These are phyloP conservation scores for Arthrobotrys musiformis DNA, from an alignment of 2,329 filamentous ascomycete species.

Conservation along the genomic window DNA sequence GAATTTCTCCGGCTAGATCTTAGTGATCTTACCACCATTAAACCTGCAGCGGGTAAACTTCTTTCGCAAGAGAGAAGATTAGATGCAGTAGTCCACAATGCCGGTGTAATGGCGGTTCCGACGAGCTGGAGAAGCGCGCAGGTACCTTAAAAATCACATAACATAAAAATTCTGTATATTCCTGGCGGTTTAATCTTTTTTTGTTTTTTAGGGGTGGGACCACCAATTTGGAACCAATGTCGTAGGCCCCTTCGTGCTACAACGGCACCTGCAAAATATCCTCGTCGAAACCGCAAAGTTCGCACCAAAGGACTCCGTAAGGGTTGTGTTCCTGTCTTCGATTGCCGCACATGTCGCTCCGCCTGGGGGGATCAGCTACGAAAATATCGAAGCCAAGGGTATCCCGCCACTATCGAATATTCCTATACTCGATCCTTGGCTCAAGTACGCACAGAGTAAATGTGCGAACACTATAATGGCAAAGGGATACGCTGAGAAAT, in stretches of 20 bases:
- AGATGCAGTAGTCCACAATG: conserved; percentile 66
- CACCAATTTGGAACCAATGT: conserved; percentile 58
- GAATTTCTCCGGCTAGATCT: conserved; percentile 66
- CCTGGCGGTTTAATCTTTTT: not conserved
- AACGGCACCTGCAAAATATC: conserved; percentile 56
- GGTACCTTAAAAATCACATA: conserved; percentile 17
- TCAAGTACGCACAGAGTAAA: conserved; percentile 62
- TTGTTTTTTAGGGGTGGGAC: conserved; percentile 38
- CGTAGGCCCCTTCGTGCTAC: conserved; percentile 56
- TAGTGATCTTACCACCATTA: conserved; percentile 62
- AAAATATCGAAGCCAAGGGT: conserved; percentile 55
- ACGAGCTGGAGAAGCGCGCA: conserved; percentile 62
- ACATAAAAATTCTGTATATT: conserved; percentile 18
- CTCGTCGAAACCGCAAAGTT: conserved; percentile 53
- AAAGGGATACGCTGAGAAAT: conserved; percentile 59
- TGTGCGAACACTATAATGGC: conserved; percentile 61
- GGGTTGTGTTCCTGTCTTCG: conserved; percentile 61
- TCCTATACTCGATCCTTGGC: conserved; percentile 9
- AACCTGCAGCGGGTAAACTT: conserved; percentile 60
- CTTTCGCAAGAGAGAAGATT: conserved; percentile 60
- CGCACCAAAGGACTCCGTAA: conserved; percentile 58
- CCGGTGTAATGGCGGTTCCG: conserved; percentile 64
- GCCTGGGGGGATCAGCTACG: conserved; percentile 57
- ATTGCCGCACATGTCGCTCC: conserved; percentile 50
- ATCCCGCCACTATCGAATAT: conserved; percentile 49